phyloP scores from a whole-genome alignment of 352 stramenopile genomes.

The Phytophthora sp. region DNA sequence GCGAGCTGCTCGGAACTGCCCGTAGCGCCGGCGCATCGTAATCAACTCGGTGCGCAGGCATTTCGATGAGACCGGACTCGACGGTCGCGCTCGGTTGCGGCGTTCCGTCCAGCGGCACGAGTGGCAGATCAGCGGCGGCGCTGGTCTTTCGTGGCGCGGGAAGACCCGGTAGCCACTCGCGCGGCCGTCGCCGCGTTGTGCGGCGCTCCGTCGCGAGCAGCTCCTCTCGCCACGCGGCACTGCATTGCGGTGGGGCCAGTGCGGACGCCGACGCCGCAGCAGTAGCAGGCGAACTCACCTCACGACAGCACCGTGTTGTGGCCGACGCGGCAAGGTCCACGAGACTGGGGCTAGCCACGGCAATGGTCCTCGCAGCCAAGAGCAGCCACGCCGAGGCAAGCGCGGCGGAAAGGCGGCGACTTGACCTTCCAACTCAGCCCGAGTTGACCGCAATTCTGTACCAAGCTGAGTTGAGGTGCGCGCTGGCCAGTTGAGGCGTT shows the following conservation, averaged over 20 bases:
- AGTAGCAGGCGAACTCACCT: background rate
- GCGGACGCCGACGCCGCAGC: constrained; percentile 1
- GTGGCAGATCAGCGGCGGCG: constrained; percentile 8
- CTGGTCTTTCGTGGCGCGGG: constrained; percentile 1
- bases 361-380: background rate
- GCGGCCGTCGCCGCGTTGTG: constrained; percentile 1
- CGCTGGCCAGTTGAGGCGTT: background rate
- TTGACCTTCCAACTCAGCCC: constrained; percentile 3
- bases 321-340: no score
- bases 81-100: background rate
- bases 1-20: constrained; percentile 1
- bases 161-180: constrained; percentile 5
- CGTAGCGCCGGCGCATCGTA: background rate
- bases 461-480: constrained; percentile 5
- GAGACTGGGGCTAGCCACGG: no score
- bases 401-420: constrained; percentile 2
- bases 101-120: constrained; percentile 3
- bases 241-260: constrained; percentile 10
- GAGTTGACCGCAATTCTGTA: constrained; percentile 4
- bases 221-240: background rate
- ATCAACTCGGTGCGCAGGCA: constrained; percentile 13
- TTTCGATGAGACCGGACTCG: no score
- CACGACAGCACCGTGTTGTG: no score
- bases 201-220: background rate
- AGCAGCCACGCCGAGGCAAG: background rate